A percentile compares a stretch with the other conserved stretches of the same genome.
phyloP scores from a whole-genome alignment of 2,329 filamentous ascomycete species.

The Stemphylium lycopersici region DNA sequence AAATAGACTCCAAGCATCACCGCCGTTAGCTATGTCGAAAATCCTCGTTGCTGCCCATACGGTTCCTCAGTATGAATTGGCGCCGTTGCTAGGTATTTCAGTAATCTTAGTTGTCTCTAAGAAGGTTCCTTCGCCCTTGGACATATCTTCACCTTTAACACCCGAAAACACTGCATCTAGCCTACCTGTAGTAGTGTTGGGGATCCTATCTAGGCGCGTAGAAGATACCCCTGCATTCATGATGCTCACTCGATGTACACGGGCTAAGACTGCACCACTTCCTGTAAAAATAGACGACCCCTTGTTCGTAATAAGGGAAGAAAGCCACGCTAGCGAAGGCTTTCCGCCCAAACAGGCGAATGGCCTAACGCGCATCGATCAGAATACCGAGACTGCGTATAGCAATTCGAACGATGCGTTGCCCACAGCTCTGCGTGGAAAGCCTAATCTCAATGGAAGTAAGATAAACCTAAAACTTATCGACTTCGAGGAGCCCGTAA shows the following conservation, averaged over 20 bases:
- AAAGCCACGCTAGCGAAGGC: neutral
- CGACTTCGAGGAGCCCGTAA: neutral
- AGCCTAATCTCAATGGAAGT: neutral
- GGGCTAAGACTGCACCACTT: neutral
- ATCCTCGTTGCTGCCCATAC: neutral
- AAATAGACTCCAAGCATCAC: neutral
- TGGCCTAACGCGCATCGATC: neutral
- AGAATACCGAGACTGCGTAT: neutral
- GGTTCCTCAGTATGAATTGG: neutral
- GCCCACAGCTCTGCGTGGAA: neutral
- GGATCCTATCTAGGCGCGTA: neutral
- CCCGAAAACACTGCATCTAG: neutral
- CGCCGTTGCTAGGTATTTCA: neutral
- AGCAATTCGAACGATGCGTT: neutral
- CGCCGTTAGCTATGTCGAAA: neutral
- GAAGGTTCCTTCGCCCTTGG: neutral
- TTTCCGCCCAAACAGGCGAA: neutral
- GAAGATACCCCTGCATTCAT: neutral
- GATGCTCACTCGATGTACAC: neutral
- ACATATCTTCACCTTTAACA: neutral
- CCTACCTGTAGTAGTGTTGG: neutral
- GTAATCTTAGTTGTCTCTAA: neutral
- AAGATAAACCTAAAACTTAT: neutral
- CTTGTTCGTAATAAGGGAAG: neutral
- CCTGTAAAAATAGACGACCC: neutral